These are phyloP conservation scores for Proteromonas lacertae DNA, from an alignment of 352 stramenopile species.

Conservation along the genomic window DNA sequence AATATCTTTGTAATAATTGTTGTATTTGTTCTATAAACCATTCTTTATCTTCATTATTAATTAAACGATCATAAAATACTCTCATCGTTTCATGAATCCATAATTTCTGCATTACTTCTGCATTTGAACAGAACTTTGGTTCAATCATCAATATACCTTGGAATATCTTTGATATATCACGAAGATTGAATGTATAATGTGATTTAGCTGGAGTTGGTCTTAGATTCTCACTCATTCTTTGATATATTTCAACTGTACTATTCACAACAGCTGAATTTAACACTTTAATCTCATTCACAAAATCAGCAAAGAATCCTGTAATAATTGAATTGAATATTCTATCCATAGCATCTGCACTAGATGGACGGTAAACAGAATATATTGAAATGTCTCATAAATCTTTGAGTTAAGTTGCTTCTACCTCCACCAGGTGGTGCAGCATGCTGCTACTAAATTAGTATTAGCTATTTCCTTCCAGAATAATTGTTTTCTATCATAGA, in stretches of 20 bases:
- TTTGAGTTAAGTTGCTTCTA: slow-evolving; percentile 37
- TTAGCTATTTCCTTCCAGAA: slow-evolving; percentile 79
- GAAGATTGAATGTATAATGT: slow-evolving; percentile 68
- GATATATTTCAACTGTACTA: slow-evolving; percentile 63
- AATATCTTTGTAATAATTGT: slow-evolving; percentile 25
- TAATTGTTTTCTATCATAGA: slow-evolving; percentile 75
- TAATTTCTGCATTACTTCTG: slow-evolving; percentile 36
- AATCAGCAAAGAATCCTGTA: slow-evolving; percentile 49
- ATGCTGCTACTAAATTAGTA: slow-evolving; percentile 43
- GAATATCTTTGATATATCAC: slow-evolving; percentile 73
- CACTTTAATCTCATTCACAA: slow-evolving; percentile 31
- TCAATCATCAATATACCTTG: slow-evolving; percentile 70
- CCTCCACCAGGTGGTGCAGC: slow-evolving; percentile 44
- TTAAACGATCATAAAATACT: slow-evolving; percentile 66
- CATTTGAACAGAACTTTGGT: slow-evolving; percentile 25
- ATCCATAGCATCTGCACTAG: slow-evolving; percentile 33
- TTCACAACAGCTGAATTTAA: slow-evolving; percentile 36
- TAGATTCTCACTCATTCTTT: slow-evolving; percentile 44
- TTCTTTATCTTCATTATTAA: slow-evolving; percentile 32
- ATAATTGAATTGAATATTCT: slow-evolving; percentile 67
- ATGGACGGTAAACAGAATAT: slow-evolving; percentile 62
- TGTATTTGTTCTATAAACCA: slow-evolving; percentile 55
- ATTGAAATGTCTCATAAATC: slow-evolving; percentile 71
- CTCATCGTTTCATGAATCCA: slow-evolving; percentile 58
- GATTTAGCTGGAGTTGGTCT: slow-evolving; percentile 53